These are phyloP conservation scores for Plasmodium relictum DNA, from an alignment of 169 alveolate species.

Conservation along the genomic window DNA sequence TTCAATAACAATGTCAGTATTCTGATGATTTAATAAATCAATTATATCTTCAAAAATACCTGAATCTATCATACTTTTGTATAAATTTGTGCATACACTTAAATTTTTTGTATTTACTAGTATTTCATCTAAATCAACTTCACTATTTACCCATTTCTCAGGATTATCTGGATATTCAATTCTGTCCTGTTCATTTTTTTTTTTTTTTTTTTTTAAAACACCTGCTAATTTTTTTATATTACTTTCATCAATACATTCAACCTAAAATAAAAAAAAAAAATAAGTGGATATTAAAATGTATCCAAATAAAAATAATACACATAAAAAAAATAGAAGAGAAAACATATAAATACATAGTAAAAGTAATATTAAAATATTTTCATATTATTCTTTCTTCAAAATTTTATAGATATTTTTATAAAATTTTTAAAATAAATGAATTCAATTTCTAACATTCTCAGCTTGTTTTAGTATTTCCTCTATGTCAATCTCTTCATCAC, in stretches of 20 bases:
- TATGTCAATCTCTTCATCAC: slow-evolving; percentile 73
- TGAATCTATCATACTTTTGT: slow-evolving; percentile 63
- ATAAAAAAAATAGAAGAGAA: background rate
- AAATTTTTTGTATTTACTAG: slow-evolving; percentile 59
- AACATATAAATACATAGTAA: background rate
- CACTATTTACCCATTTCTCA: slow-evolving; percentile 74
- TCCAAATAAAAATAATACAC: background rate
- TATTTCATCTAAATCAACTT: slow-evolving; percentile 76
- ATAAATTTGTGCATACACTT: slow-evolving; percentile 71
- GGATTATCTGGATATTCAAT: slow-evolving; percentile 76
- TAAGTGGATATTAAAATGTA: background rate
- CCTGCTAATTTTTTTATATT: slow-evolving; percentile 65
- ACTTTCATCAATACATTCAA: slow-evolving; percentile 69
- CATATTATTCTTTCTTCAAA: background rate
- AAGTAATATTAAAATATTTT: background rate
- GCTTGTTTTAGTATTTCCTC: slow-evolving; percentile 74
- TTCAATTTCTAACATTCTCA: slow-evolving; percentile 38
- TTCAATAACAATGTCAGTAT: slow-evolving; percentile 71
- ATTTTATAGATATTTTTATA: background rate
- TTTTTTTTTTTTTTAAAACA: slow-evolving; percentile 56
- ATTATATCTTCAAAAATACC: slow-evolving; percentile 59
- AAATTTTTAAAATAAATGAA: background rate
- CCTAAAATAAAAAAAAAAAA: background rate
- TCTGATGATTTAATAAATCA: slow-evolving; percentile 68
- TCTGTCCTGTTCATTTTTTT: slow-evolving; percentile 71